These are phyloP conservation scores for Chalciporus chontae DNA, from an alignment of 768 basidiomycete species.

Conservation along the genomic window DNA sequence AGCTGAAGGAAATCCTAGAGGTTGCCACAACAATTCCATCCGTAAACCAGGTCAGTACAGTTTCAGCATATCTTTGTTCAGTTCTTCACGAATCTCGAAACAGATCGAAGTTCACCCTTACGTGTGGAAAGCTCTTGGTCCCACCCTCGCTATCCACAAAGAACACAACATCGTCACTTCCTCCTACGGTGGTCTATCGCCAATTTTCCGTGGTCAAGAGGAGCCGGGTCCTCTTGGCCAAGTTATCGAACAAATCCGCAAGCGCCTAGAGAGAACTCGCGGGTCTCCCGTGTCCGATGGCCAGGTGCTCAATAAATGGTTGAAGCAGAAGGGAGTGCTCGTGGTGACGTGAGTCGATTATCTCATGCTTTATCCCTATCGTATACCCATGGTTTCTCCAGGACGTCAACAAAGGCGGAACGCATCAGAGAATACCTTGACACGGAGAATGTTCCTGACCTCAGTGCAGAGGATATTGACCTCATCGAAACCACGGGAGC, in stretches of 20 bases:
- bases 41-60: constrained; percentile 46
- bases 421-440: constrained; percentile 34
- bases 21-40: constrained; percentile 44
- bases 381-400: constrained; percentile 7
- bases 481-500: constrained; percentile 26
- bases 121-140: constrained; percentile 40
- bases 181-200: constrained; percentile 40
- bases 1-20: constrained; percentile 43
- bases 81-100: background rate
- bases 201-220: constrained; percentile 33
- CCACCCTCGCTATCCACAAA: constrained; percentile 33
- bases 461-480: constrained; percentile 23
- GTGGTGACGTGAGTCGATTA: constrained; percentile 29
- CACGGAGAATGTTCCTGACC: constrained; percentile 26
- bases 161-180: constrained; percentile 37
- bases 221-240: constrained; percentile 41
- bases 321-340: constrained; percentile 27
- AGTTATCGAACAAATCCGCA: constrained; percentile 33
- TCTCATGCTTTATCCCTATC: background rate
- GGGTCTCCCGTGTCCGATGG: constrained; percentile 25
- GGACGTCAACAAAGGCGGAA: constrained; percentile 33
- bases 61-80: background rate
- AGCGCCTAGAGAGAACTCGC: constrained; percentile 23
- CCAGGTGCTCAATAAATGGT: constrained; percentile 31
- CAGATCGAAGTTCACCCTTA: constrained; percentile 56